These are phyloP conservation scores for Colletotrichum melonis DNA, from an alignment of 2,329 filamentous ascomycete species.

Conservation along the genomic window DNA sequence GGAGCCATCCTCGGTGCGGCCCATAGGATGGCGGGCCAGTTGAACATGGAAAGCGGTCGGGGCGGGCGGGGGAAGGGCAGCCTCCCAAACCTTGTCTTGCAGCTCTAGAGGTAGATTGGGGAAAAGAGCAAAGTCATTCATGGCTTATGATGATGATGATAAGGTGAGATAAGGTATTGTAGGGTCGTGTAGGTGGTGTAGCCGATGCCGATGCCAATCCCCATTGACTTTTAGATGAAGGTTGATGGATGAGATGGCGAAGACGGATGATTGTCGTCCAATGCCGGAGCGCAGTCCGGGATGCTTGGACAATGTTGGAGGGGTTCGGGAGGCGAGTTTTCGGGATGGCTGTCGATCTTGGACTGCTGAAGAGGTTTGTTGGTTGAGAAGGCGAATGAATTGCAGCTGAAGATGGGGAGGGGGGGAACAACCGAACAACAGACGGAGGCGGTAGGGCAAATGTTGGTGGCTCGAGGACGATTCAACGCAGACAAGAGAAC, in stretches of 20 bases:
- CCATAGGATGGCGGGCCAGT: slow-evolving; percentile 10
- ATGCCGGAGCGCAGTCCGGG: background rate
- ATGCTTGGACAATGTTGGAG: background rate
- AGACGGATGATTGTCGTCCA: background rate
- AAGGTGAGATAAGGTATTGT: too few species aligned
- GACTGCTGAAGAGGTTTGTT: background rate
- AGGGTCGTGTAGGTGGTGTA: background rate
- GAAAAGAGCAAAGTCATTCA: background rate
- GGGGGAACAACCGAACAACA: background rate
- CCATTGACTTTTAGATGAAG: background rate
- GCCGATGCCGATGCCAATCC: background rate
- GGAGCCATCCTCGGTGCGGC: slow-evolving; percentile 17
- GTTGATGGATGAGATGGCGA: background rate
- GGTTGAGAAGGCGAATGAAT: background rate
- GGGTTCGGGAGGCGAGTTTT: background rate
- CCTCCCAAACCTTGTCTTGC: slow-evolving; percentile 15
- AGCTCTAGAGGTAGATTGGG: slow-evolving; percentile 1
- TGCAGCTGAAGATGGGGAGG: background rate
- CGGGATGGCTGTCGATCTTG: background rate
- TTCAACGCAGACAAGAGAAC: background rate
- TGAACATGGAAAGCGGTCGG: slow-evolving; percentile 4
- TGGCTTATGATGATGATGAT: background rate
- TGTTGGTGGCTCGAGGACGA: background rate
- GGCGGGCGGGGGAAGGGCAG: background rate
- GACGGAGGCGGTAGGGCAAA: background rate